A percentile compares a stretch with the other conserved stretches of the same genome.
phyloP scores from a whole-genome alignment of 2,329 filamentous ascomycete species.

The Dendrostoma leiphaemia region DNA sequence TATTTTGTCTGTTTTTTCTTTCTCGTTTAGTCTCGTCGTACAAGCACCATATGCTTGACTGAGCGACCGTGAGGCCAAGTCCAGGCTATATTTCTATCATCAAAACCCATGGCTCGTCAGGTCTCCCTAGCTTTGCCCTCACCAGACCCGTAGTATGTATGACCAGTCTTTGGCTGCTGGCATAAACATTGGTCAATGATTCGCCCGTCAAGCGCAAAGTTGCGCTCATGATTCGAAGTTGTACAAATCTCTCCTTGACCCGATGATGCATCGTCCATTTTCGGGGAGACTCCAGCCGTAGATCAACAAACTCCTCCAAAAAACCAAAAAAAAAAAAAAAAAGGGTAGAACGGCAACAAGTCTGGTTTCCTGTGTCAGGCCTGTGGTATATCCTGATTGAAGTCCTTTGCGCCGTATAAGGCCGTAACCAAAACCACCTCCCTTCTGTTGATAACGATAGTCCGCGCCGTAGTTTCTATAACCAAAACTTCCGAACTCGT shows the following conservation, averaged over 20 bases:
- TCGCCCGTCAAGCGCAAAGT: no score
- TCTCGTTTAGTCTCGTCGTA: no score
- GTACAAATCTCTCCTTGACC: not conserved
- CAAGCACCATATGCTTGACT: no score
- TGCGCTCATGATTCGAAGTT: no score
- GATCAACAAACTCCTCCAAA: not conserved
- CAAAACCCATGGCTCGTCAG: not conserved
- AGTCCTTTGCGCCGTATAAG: not conserved
- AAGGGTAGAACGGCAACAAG: not conserved
- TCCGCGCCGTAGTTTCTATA: not conserved
- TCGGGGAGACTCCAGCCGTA: no score
- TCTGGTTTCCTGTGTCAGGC: not conserved
- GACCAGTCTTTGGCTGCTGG: not conserved
- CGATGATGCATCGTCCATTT: no score
- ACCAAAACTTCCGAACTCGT: not conserved
- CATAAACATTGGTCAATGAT: no score
- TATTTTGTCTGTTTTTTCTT: no score
- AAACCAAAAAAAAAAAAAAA: no score
- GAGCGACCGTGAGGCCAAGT: no score
- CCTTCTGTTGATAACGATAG: not conserved
- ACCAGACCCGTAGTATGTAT: not conserved
- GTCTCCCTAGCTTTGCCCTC: not conserved
- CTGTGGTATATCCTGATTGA: not conserved
- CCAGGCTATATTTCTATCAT: not conserved
- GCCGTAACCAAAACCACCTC: not conserved